These are phyloP conservation scores for Sugiyamaella floridensis DNA, from an alignment of 805 yeast genomes.

Conservation along the genomic window DNA sequence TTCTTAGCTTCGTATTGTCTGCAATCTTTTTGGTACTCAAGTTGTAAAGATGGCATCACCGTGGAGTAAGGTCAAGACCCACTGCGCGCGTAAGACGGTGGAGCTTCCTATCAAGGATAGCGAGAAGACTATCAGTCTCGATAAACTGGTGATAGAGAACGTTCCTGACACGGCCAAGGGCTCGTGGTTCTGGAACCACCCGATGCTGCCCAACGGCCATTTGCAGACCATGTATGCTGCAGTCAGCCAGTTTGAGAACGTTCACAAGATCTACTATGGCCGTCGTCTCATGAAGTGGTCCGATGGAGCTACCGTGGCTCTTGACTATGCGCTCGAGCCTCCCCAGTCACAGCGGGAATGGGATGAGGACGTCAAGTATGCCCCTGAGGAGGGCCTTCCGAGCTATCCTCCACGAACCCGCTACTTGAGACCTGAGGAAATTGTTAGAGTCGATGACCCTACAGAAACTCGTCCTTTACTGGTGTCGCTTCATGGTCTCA, in stretches of 20 bases:
- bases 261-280: constrained; percentile 62
- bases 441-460: constrained; percentile 23
- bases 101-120: constrained; percentile 13
- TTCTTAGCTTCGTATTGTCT: not conserved
- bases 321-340: constrained; percentile 59
- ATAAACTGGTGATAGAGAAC: constrained; percentile 29
- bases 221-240: constrained; percentile 72
- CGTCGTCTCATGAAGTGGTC: constrained; percentile 58
- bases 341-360: constrained; percentile 30
- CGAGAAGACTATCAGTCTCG: constrained; percentile 17
- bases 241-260: constrained; percentile 43
- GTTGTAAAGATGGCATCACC: not conserved
- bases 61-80: not conserved
- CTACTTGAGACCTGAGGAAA: constrained; percentile 43
- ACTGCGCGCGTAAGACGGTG: constrained; percentile 7
- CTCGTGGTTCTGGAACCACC: constrained; percentile 51
- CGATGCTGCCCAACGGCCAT: constrained; percentile 62
- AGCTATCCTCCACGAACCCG: constrained; percentile 48
- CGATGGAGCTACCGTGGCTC: constrained; percentile 68
- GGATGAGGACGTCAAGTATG: constrained; percentile 25
- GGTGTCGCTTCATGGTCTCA: constrained; percentile 65
- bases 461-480: constrained; percentile 49
- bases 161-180: constrained; percentile 44
- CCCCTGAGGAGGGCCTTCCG: constrained; percentile 29
- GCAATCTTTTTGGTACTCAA: not conserved